phyloP scores from a whole-genome alignment of 192 early-diverging fungal species.

The Thoreauomyces humboldtii region DNA sequence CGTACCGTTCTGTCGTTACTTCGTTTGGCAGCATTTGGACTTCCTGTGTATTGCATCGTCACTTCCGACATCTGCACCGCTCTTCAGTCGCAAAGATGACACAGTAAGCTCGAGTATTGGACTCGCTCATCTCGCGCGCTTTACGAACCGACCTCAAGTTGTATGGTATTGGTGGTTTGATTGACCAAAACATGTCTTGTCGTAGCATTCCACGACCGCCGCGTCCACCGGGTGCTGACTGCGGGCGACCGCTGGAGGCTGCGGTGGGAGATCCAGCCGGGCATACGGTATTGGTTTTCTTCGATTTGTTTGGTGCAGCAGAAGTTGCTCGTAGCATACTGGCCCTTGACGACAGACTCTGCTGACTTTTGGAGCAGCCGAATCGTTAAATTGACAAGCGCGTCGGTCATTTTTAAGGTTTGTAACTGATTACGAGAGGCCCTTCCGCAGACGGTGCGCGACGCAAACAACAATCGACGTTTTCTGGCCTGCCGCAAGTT shows the following conservation, averaged over 20 bases:
- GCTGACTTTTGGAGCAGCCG: neutral
- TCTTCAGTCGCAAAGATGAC: neutral
- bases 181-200: neutral
- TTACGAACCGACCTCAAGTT: neutral
- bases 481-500: too few relatives aligned
- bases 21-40: neutral
- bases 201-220: neutral
- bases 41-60: slow-evolving; percentile 4
- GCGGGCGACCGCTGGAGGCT: neutral
- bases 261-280: neutral
- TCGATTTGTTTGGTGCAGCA: neutral
- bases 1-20: neutral
- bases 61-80: slow-evolving; percentile 8
- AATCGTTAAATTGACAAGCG: neutral
- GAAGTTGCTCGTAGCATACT: slow-evolving; percentile 2
- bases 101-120: neutral
- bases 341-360: neutral
- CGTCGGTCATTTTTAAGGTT: neutral
- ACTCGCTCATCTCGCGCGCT: neutral
- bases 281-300: neutral
- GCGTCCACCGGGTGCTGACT: neutral
- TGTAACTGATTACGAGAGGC: neutral
- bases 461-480: too few relatives aligned
- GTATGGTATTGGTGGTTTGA: slow-evolving; percentile 4
- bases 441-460: neutral